A percentile compares a stretch with the other conserved stretches of the same genome.
Evolutionary conservation across 2,329 filamentous ascomycete genomes (phyloP).

Genomic region (Xylogone sp.): DNA sequence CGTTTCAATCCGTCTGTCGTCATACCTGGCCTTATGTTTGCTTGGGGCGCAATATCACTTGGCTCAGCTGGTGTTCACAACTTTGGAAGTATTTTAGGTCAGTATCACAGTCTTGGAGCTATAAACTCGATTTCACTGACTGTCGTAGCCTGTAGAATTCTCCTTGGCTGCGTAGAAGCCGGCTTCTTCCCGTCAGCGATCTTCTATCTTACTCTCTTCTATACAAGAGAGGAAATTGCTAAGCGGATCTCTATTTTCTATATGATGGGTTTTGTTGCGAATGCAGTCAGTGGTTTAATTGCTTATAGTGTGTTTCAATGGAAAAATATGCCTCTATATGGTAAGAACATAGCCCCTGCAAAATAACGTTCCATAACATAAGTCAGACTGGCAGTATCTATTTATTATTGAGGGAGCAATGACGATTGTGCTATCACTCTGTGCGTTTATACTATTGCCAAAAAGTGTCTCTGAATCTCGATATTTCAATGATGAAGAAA

Average conservation of each 20-base stretch:
- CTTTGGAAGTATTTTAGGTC: slow-evolving; percentile 6
- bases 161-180: background rate
- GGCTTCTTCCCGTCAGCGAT: slow-evolving; percentile 8
- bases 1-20: slow-evolving; percentile 8
- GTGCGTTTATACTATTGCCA: slow-evolving; percentile 12
- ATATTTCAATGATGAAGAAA: slow-evolving; percentile 1
- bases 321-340: slow-evolving; percentile 2
- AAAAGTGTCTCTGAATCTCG: background rate
- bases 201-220: slow-evolving; percentile 14
- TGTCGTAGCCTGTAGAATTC: background rate
- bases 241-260: slow-evolving; percentile 15
- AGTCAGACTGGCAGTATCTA: slow-evolving; percentile 15
- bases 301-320: slow-evolving; percentile 21
- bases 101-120: slow-evolving; percentile 5
- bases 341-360: slow-evolving; percentile 1
- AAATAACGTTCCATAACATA: background rate
- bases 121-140: slow-evolving; percentile 1
- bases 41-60: background rate
- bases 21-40: slow-evolving; percentile 3
- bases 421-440: slow-evolving; percentile 12
- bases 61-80: slow-evolving; percentile 1
- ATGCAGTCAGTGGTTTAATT: slow-evolving; percentile 20
- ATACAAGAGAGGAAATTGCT: slow-evolving; percentile 11
- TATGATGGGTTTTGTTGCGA: slow-evolving; percentile 17
- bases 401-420: slow-evolving; percentile 23